These are phyloP conservation scores for Ogataea siamensis DNA, from an alignment of 805 yeast genomes.

Conservation along the genomic window DNA sequence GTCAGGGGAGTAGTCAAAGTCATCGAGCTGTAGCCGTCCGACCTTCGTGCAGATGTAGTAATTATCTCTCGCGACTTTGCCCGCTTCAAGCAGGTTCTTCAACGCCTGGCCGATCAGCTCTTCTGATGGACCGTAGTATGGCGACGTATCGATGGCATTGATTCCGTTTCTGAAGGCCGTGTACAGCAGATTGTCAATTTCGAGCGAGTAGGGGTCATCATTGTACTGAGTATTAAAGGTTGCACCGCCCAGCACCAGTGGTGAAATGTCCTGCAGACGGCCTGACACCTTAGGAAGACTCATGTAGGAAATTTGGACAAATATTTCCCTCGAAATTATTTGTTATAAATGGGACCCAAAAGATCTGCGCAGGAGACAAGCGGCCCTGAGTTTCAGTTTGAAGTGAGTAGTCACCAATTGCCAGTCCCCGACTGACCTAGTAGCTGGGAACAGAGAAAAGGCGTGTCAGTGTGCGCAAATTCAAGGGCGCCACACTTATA, in stretches of 20 bases:
- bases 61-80: slow-evolving; percentile 49
- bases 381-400: slow-evolving; percentile 18
- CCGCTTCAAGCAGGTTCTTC: slow-evolving; percentile 31
- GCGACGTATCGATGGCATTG: slow-evolving; percentile 84
- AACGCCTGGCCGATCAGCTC: slow-evolving; percentile 68
- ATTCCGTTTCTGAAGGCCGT: slow-evolving; percentile 66
- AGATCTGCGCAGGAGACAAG: slow-evolving; percentile 2
- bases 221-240: slow-evolving; percentile 81
- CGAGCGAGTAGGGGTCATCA: slow-evolving; percentile 59
- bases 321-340: slow-evolving; percentile 7
- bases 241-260: slow-evolving; percentile 83
- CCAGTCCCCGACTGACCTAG: slow-evolving; percentile 5
- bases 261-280: slow-evolving; percentile 41
- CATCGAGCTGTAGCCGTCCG: slow-evolving; percentile 67
- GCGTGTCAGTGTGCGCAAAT: slow-evolving; percentile 69
- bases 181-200: slow-evolving; percentile 54
- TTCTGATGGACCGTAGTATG: slow-evolving; percentile 91
- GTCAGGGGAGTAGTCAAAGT: slow-evolving; percentile 69
- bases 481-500: slow-evolving; percentile 62
- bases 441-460: slow-evolving; percentile 48
- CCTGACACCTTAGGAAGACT: slow-evolving; percentile 23
- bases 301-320: not conserved
- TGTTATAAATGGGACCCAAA: slow-evolving; percentile 6
- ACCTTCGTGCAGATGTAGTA: slow-evolving; percentile 82
- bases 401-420: slow-evolving; percentile 15